phyloP scores from a whole-genome alignment of 2,329 filamentous ascomycete species.

The Diaporthe amygdali region DNA sequence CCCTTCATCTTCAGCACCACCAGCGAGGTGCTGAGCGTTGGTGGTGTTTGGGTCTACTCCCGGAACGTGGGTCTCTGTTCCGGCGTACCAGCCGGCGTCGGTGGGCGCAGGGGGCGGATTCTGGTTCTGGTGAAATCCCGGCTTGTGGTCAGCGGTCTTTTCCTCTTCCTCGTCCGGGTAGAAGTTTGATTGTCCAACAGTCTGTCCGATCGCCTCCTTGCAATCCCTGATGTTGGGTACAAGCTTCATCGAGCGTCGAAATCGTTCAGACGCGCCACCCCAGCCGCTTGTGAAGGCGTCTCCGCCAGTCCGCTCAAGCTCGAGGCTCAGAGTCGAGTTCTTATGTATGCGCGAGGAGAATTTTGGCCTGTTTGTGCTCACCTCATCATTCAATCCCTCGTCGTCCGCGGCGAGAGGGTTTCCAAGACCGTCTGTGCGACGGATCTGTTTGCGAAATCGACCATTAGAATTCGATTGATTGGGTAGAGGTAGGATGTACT shows the following conservation, averaged over 20 bases:
- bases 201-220: constrained; percentile 15
- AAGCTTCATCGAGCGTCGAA: constrained; percentile 15
- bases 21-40: not conserved
- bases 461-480: not conserved
- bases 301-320: not conserved
- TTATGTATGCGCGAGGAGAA: not conserved
- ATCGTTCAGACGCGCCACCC: constrained; percentile 15
- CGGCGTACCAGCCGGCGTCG: not conserved
- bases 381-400: not conserved
- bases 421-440: not conserved
- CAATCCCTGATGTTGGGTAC: constrained; percentile 19
- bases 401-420: not conserved
- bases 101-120: not conserved
- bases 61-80: not conserved
- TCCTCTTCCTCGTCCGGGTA: constrained; percentile 6
- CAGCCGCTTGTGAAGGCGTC: constrained; percentile 18
- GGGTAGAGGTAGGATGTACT: constrained; percentile 20
- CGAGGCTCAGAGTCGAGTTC: not conserved
- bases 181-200: not conserved
- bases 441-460: not conserved
- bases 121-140: not conserved
- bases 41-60: not conserved
- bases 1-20: not conserved
- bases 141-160: constrained; percentile 5
- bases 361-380: not conserved